Evolutionary conservation across 495 filamentous ascomycete genomes (phyloP), one percentile per base, ranked within the genome.

Genomic region (Penicillium nucicola): DNA sequence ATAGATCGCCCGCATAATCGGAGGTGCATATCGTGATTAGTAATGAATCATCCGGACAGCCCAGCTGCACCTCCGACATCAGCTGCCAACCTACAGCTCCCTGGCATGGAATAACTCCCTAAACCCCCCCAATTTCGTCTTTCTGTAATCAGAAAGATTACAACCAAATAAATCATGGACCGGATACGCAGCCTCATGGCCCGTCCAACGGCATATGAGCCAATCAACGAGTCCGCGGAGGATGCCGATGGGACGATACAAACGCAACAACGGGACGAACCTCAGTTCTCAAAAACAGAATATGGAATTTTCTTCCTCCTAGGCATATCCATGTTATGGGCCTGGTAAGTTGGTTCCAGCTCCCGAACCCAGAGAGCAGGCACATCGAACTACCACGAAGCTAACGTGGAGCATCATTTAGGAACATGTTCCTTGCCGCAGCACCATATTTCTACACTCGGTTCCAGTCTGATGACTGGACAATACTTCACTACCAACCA

Each of bases 401-500:
- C 45, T 49, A 34, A 54, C 22, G 46, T 15, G 5, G 22, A 39
- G 22, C 10, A 36, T 23, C 1, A 8, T 38, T 1, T 30, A 96
- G 92, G 92, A 97, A 96, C 74, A 96, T 96, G 92, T 96, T 97
- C 74, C 82, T 99, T 52, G 93, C 95, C 14, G 91, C 92, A 8
- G 88, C 88, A 11, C 89, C 92, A 7, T 97, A 96, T 75, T 96
- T 99, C 76, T 84, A 92, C 61, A 74, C 69, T 42, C 90, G 95
- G 49, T 96, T 99, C 65, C 66, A 75, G 35, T 79, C 78, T 34
- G 76, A 84, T 61, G 74, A 83, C 37, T 86, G 82, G 76, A 84
- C 92, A 45, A 78, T 85, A 15, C 70, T 74, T 13, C 84, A 90
- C 74, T 97, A 95, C 68, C 91, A 96, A 61, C 83, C 90, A 3